Evolutionary conservation across 306 rosid species (phyloP), one percentile per base, ranked within the genome.

Genomic region (Citrullus colocynthis): DNA sequence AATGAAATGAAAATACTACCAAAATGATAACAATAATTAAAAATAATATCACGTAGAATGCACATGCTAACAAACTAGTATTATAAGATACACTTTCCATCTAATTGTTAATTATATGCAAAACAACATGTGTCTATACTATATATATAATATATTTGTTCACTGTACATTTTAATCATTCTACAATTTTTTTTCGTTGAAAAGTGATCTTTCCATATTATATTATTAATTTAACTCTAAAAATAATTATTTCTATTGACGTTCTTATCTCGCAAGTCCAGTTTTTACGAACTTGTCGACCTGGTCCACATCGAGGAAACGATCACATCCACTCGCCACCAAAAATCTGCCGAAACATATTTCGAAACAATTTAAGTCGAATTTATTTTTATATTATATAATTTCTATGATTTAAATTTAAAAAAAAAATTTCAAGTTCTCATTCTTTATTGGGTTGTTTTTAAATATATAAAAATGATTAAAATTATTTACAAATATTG

Each of bases 251-350:
- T 63, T 63, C 24, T 13, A 62, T 15, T 36, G 0, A n/a, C 16
- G 21, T 34, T 21, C 32, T 20, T 66, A 66, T 10, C 56, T 32
- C 14, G 12, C 34, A 71, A 71, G 3, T 64, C 86, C 93, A 82
- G 66, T 86, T 45, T 76, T 73, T 72, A 76, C 83, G 45, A 86
- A 90, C 72, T 80, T 79, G 17, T 85, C 88, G 60, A 91, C 78
- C 78, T 87, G 87, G 77, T 77, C 78, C 21, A 86, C 81, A 81
- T 93, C 98, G 32, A 93, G 89, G 51, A 86, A 71, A 78, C 74
- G 69, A 18, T 88, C 88, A 84, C 86, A 56, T 62, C 91, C 89
- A 84, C 91, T 85, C 36, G 84, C 80, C 77, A 72, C 67, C 78
- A 93, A 87, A 85, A 90, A 89, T 37, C 93, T 93, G 88, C n/a